These are phyloP conservation scores for Craterostigma plantagineum DNA, from an alignment of 257 asterid genomes.

Conservation along the genomic window DNA sequence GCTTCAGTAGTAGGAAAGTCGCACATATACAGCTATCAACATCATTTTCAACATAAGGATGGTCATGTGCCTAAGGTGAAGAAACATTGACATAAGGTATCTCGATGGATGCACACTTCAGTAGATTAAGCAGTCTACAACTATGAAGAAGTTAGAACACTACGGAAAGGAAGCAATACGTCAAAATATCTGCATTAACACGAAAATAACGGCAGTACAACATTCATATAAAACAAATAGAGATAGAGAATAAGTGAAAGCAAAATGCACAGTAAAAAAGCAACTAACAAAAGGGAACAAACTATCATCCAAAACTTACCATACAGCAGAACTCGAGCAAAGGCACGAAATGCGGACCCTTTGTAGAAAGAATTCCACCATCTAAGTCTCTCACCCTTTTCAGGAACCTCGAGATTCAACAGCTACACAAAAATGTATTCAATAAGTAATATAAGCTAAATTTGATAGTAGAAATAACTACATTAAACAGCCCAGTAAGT, in stretches of 20 bases:
- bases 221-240: neutral
- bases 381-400: constrained; percentile 32
- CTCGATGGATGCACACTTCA: too few relatives aligned
- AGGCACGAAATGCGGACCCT: constrained; percentile 53
- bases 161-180: too few relatives aligned
- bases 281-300: neutral
- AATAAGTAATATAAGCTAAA: neutral
- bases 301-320: constrained; percentile 20
- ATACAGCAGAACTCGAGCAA: constrained; percentile 48
- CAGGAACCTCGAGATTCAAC: constrained; percentile 17
- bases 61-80: neutral
- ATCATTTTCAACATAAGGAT: neutral
- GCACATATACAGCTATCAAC: neutral
- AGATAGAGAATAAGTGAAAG: neutral
- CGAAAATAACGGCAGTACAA: too few relatives aligned
- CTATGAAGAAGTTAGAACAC: too few relatives aligned
- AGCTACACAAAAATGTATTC: constrained; percentile 9
- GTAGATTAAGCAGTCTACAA: too few relatives aligned
- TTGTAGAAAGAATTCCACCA: constrained; percentile 49
- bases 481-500: neutral
- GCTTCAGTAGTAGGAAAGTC: constrained; percentile 10
- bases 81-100: neutral
- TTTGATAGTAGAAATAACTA: neutral
- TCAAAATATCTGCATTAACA: too few relatives aligned
- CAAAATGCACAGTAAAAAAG: neutral